Base-by-base conservation (phyloP, 2,329 filamentous ascomycete species). In the Epichloe scottii region DNA sequence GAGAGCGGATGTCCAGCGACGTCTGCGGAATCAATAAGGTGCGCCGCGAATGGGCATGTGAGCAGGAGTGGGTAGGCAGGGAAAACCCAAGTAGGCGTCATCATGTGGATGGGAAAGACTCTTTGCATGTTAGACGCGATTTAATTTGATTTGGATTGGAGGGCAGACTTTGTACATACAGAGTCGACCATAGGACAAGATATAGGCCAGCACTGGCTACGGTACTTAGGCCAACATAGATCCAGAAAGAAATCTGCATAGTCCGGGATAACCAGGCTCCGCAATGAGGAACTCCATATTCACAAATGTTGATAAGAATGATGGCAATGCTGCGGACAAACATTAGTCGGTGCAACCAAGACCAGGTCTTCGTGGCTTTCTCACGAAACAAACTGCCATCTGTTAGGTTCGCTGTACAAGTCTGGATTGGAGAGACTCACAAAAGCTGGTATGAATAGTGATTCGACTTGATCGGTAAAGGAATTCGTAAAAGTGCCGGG, bases 41-140 rank as follows among this genome's bases (percentile, higher is more conserved):
- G 80, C 17, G 77, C 76, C 15, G 84, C 87, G 57, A 89, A 81
- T 0, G 87, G 84, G 0, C 84, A 87, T 21, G 85, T 80, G 8
- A 93, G 78, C 3, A 94, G 76, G 21, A 93, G 73, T 0, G 88
- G 87, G 56, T 94, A 94, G 0, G 85, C 87, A 0, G 87, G 88
- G 57, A 93, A 93, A 50, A 91, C 89, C 87, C 87, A 93, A 17
- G 89, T 81, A 0, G 87, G 87, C 0, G 87, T 93, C 88, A 94
- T 93, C 49, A 82, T 82, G 35, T 87, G 84, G 46, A 93, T 87
- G 0, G 88, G 74, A 46, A 75, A 76, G 26, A 71, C 68, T 66
- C 70, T 77, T 17, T 43, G 11, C 15, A 37, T 34, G 17, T 51
- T 42, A 46, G 49, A 8, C 21, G 12, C 21, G n/a, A n/a, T 30